Conservation (phyloP, 306 rosid genomes). For the Clitoria ternatea region DNA sequence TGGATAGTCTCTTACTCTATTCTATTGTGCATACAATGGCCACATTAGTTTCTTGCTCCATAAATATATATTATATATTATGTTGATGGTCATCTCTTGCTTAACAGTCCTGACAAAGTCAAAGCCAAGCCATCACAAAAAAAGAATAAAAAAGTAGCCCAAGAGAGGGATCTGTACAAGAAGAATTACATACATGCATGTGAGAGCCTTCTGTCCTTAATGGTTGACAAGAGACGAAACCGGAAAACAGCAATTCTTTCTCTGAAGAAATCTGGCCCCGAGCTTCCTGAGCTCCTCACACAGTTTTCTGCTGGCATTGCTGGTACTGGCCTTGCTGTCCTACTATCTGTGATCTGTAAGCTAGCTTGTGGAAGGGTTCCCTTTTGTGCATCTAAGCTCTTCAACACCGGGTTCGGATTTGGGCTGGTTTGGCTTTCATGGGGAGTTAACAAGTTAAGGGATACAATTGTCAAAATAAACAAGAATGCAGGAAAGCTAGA, state of each 20-base stretch:
- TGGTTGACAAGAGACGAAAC: constrained; percentile 46
- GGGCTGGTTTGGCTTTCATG: constrained; percentile 92
- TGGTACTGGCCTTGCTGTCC: constrained; percentile 83
- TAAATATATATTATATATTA: background rate
- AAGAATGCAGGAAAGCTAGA: constrained; percentile 57
- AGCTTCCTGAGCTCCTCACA: constrained; percentile 75
- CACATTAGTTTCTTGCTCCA: background rate
- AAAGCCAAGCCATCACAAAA: constrained; percentile 56
- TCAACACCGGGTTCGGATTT: constrained; percentile 59
- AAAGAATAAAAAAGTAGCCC: constrained; percentile 54
- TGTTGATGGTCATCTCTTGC: constrained; percentile 11
- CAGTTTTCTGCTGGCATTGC: constrained; percentile 76
- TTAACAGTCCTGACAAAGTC: constrained; percentile 65
- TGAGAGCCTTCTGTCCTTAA: constrained; percentile 74
- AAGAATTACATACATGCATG: constrained; percentile 83
- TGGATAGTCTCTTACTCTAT: background rate
- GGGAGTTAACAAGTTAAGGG: constrained; percentile 66
- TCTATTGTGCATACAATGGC: background rate
- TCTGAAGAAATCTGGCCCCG: constrained; percentile 73
- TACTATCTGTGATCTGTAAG: constrained; percentile 60
- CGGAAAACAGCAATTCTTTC: constrained; percentile 57
- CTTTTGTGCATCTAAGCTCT: constrained; percentile 54
- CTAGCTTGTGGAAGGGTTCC: constrained; percentile 63
- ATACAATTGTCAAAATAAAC: constrained; percentile 45
- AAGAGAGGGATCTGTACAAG: constrained; percentile 70